A percentile compares a stretch with the other conserved stretches of the same genome.
phyloP scores from a whole-genome alignment of 1,284 basidiomycete genomes.

The Bjerkandera adusta region DNA sequence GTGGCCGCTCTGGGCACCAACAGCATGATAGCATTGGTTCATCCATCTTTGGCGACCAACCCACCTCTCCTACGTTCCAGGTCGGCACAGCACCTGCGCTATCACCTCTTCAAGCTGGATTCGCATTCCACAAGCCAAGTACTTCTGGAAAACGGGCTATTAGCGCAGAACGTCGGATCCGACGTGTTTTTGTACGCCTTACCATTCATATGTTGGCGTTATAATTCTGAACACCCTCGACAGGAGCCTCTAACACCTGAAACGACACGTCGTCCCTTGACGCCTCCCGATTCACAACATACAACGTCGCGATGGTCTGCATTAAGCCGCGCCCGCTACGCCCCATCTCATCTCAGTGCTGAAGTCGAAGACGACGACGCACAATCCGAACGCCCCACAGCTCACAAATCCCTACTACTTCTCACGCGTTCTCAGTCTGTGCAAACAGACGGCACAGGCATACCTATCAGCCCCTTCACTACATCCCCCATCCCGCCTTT shows the following conservation, averaged over 20 bases:
- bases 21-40: slow-evolving; percentile 25
- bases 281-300: slow-evolving; percentile 49
- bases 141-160: slow-evolving; percentile 23
- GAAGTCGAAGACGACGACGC: slow-evolving; percentile 47
- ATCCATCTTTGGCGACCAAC: slow-evolving; percentile 15
- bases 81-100: slow-evolving; percentile 26
- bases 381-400: slow-evolving; percentile 39
- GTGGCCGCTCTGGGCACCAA: slow-evolving; percentile 23
- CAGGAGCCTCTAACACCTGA: slow-evolving; percentile 66
- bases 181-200: slow-evolving; percentile 40
- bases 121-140: slow-evolving; percentile 16
- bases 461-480: slow-evolving; percentile 28
- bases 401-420: slow-evolving; percentile 51
- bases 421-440: slow-evolving; percentile 66
- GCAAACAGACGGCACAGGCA: slow-evolving; percentile 61
- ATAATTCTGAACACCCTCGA: slow-evolving; percentile 5
- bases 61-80: slow-evolving; percentile 27
- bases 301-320: slow-evolving; percentile 20
- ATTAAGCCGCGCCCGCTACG: slow-evolving; percentile 29
- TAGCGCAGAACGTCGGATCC: slow-evolving; percentile 28
- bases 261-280: slow-evolving; percentile 51
- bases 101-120: slow-evolving; percentile 23
- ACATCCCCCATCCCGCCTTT: slow-evolving; percentile 36
- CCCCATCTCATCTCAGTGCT: slow-evolving; percentile 41
- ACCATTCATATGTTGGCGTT: background rate